Conservation (phyloP, 352 stramenopile genomes). For the Phytophthora sp. region DNA sequence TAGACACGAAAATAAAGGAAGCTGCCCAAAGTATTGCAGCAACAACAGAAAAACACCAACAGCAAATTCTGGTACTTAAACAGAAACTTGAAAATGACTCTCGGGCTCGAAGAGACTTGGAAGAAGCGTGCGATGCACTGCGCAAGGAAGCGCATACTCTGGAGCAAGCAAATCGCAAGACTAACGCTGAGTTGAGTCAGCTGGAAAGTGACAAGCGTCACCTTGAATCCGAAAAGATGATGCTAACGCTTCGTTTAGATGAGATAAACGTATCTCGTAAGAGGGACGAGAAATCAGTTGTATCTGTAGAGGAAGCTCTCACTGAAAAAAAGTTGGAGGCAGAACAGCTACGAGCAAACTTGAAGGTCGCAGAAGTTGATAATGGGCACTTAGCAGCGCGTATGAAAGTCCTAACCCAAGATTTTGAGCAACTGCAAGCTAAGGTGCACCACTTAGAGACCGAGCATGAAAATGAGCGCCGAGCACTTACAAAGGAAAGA, state of each 20-base stretch:
- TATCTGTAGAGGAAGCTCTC: conserved; percentile 18
- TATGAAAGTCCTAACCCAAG: conserved; percentile 27
- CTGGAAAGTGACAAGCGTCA: conserved; percentile 48
- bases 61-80: conserved; percentile 20
- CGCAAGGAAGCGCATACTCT: conserved; percentile 30
- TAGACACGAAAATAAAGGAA: conserved; percentile 24
- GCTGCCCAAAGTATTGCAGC: not conserved
- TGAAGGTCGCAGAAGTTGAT: conserved; percentile 42
- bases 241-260: conserved; percentile 25
- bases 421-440: conserved; percentile 38
- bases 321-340: conserved; percentile 55
- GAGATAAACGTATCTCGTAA: conserved; percentile 26
- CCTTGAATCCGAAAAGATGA: conserved; percentile 40
- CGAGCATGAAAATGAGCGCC: conserved; percentile 31
- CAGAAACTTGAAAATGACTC: conserved; percentile 27
- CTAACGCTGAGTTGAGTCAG: conserved; percentile 24
- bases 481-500: conserved; percentile 46
- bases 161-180: conserved; percentile 31
- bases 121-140: conserved; percentile 27
- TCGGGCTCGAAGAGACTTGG: conserved; percentile 18
- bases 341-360: conserved; percentile 47
- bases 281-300: conserved; percentile 22
- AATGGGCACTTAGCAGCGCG: conserved; percentile 44
- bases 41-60: conserved; percentile 9
- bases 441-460: conserved; percentile 39